Evolutionary conservation across 2,329 filamentous ascomycete genomes (phyloP), one percentile per base, ranked within the genome.

Genomic region (Fusarium denticulatum): DNA sequence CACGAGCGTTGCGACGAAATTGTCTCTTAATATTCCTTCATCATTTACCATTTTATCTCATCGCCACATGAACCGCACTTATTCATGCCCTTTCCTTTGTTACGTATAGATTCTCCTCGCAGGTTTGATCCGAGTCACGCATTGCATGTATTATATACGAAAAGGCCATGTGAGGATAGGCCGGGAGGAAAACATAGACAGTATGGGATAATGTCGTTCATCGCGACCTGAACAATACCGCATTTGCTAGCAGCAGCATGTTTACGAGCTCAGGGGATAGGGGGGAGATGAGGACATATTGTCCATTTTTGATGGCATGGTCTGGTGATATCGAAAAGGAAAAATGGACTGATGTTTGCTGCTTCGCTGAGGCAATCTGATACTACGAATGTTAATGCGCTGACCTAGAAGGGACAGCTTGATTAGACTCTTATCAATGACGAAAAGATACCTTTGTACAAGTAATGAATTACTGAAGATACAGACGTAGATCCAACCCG

Each of bases 121-220:
- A 62, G 47, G 50, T 57, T 56, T 59, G 52, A 46, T 60, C 64
- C 50, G 47, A 47, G 68, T 67, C 36, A 73, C 59, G 67, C 64
- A 60, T 76, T 69, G 49, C 43, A 76, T 78, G 74, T 70, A 74
- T 75, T 57, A 75, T 77, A 74, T 77, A 76, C 49, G 58, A 58
- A 55, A 58, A 45, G 63, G 45, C 7, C 26, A 60, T 22, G 20
- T 22, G 55, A 68, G 42, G 39, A 37, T 60, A 64, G 56, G 59
- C 42, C 50, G 28, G 47, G 59, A 47, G 62, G 68, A 49, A 46
- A 64, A 63, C 53, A 77, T 76, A 70, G 55, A 72, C 49, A 59
- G 37, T 42, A 42, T 18, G 40, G 55, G 50, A 56, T 52, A 60
- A 62, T 61, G 40, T 64, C 65, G 64, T 69, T 67, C 61, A 60